Conservation (phyloP, 2,329 filamentous ascomycete species). For the Alternaria brassicicola region DNA sequence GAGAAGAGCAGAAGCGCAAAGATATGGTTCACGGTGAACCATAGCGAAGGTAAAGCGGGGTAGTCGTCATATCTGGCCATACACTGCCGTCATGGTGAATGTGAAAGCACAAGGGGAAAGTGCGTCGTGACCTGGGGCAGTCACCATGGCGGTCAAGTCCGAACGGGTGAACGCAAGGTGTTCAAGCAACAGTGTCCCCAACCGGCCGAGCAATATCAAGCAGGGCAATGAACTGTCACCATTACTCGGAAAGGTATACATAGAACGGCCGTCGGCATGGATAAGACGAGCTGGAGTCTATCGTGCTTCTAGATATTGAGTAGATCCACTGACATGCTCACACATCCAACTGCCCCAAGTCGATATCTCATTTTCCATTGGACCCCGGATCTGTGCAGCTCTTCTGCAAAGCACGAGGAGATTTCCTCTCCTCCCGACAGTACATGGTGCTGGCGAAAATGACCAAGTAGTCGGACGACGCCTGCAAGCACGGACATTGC, state of each 20-base stretch:
- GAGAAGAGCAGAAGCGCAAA: background rate
- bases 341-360: background rate
- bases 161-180: background rate
- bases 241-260: background rate
- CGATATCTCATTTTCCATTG: background rate
- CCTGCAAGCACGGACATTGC: background rate
- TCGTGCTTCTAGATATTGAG: background rate
- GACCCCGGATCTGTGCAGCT: background rate
- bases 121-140: background rate
- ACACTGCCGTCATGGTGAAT: background rate
- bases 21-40: background rate
- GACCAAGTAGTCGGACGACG: background rate
- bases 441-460: background rate
- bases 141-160: background rate
- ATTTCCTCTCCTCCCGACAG: rapidly evolving
- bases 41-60: background rate
- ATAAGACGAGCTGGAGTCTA: background rate
- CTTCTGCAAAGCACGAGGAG: background rate
- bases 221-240: background rate
- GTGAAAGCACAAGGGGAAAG: background rate
- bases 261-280: too few species aligned
- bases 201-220: background rate
- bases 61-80: background rate
- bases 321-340: background rate
- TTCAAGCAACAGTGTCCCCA: background rate